Evolutionary conservation across 495 filamentous ascomycete species (phyloP).

Genomic region (Apodospora peruviana): DNA sequence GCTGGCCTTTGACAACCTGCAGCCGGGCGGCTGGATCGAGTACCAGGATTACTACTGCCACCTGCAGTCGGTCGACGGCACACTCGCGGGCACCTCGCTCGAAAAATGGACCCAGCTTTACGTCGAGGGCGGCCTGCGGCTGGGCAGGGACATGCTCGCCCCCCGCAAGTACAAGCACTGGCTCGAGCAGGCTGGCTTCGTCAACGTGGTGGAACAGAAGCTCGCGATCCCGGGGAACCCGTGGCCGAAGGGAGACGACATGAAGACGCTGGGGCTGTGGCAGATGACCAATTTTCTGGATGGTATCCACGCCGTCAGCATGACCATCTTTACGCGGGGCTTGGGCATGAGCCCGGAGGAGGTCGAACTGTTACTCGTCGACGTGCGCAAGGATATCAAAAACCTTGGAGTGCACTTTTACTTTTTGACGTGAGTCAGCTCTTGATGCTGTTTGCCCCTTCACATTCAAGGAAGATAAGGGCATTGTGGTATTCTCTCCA

Average conservation of each 20-base stretch:
- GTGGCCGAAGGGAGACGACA: conserved; percentile 43
- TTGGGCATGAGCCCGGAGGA: conserved; percentile 45
- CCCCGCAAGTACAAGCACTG: conserved; percentile 21
- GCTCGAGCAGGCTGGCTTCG: conserved; percentile 37
- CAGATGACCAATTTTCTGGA: conserved; percentile 28
- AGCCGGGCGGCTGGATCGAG: conserved; percentile 48
- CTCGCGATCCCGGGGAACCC: conserved; percentile 47
- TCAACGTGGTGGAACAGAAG: conserved; percentile 35
- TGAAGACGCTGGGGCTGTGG: conserved; percentile 46
- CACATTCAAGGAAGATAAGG: not conserved
- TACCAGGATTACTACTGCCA: conserved; percentile 38
- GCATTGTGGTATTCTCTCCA: too few relatives aligned
- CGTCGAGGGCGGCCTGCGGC: conserved; percentile 17
- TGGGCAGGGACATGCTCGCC: conserved; percentile 17
- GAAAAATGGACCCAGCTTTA: conserved; percentile 26
- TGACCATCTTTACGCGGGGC: conserved; percentile 46
- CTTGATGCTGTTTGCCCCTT: not conserved
- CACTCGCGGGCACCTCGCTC: conserved; percentile 21
- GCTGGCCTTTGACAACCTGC: conserved; percentile 36
- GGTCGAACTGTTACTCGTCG: conserved; percentile 47
- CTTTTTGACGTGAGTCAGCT: not conserved
- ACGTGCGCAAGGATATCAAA: conserved; percentile 24
- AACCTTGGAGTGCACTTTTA: conserved; percentile 6
- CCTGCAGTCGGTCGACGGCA: conserved; percentile 25
- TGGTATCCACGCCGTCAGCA: conserved; percentile 44